Base-by-base conservation (phyloP, 768 basidiomycete species). In the Mycena olivaceomarginata region DNA sequence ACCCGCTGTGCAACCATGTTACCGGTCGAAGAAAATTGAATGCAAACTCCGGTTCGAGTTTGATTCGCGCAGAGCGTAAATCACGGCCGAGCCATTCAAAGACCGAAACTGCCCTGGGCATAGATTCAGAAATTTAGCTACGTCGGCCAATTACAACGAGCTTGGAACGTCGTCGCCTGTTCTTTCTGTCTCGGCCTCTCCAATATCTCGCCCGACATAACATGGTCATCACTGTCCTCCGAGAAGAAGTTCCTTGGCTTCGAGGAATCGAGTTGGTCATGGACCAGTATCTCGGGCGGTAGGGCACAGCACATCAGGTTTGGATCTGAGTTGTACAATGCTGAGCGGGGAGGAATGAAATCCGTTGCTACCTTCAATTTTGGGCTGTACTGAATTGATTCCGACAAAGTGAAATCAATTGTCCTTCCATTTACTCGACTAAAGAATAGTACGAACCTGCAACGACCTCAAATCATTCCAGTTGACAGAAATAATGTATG, bases 401-500 rank as follows among this genome's bases (percentile, higher is more conserved):
- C 56, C 56, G 56, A 57, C 46, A 67, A 67, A 67, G 7, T 53
- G 66, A 67, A 67, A 39, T 67, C 66, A 67, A 67, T 15, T 45
- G 40, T 48, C 66, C 48, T 67, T 67, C 66, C 66, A 67, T 67
- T 53, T 16, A 67, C 25, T 67, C 66, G 48, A 53, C 48, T 67
- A 67, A 67, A 31, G 66, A 67, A 67, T 67, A 67, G 66, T 51
- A 68, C 67, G 51, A 68, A 68, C 67, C 51, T 68, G 51, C 51
- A 68, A 2, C 45, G 45, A 56, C 37, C 53, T 56, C 51, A 56
- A 18, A 68, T 68, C 37, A 40, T 56, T 68, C 16, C 37, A 53
- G 67, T 40, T 39, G 77, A 71, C 31, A 74, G 59, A 41, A 77
- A 77, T 12, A 77, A 43, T 10, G 77, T 74, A 56, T 74, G 76